phyloP scores from a whole-genome alignment of 441 rosid genomes.

The Mallotus repandus region DNA sequence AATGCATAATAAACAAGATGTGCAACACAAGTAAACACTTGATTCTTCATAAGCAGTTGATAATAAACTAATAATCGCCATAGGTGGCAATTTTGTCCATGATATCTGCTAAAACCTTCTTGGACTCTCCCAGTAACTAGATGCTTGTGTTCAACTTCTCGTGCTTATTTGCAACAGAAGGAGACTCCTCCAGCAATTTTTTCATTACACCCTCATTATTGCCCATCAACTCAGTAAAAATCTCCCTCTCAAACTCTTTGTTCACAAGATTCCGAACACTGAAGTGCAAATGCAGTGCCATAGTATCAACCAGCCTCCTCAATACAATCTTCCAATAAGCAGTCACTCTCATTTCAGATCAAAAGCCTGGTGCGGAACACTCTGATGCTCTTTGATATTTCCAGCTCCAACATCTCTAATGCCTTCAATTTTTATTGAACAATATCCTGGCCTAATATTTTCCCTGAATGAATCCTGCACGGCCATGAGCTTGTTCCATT shows the following conservation, averaged over 20 bases:
- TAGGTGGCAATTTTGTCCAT: no score
- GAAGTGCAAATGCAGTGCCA: constrained; percentile 29
- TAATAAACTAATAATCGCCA: no score
- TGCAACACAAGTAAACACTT: no score
- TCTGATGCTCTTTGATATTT: constrained; percentile 4
- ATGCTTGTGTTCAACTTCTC: constrained; percentile 44
- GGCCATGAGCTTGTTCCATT: constrained; percentile 24
- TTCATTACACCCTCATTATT: constrained; percentile 25
- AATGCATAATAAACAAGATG: background rate
- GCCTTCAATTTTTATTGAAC: background rate
- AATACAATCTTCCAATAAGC: constrained; percentile 30
- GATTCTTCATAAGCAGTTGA: no score
- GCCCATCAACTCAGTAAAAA: constrained; percentile 15
- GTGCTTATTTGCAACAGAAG: constrained; percentile 30
- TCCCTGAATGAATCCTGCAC: constrained; percentile 15
- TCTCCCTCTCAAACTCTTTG: constrained; percentile 34
- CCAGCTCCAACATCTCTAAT: constrained; percentile 9
- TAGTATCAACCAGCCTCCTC: constrained; percentile 41
- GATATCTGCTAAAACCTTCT: constrained; percentile 26
- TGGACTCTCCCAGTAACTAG: constrained; percentile 38
- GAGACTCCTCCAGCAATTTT: constrained; percentile 30
- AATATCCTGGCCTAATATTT: background rate
- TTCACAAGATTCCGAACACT: constrained; percentile 31
- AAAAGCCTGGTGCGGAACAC: constrained; percentile 27
- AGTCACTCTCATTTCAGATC: constrained; percentile 39